Base-by-base conservation (phyloP, 768 basidiomycete genomes). In the Lactifluus volemus region DNA sequence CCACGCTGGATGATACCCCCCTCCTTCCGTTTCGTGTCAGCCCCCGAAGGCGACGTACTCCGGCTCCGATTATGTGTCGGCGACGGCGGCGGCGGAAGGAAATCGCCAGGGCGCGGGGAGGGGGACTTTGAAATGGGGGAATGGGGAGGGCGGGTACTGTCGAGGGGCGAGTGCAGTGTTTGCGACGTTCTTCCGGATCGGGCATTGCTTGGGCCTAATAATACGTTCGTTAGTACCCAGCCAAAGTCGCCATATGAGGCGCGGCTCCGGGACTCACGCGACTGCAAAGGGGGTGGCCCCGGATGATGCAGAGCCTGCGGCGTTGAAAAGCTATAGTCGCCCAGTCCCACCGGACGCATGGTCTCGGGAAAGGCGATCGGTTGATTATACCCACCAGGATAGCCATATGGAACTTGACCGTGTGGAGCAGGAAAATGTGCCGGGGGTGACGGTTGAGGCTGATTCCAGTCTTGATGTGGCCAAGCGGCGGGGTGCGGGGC, bases 261-360 rank as follows among this genome's bases (percentile, higher is more conserved):
- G 39, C 39, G 19, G 21, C 17, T 41, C 44, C 29, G 17, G 36
- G 11, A 62, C 61, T 58, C 51, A 62, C 61, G 51, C 39, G 61
- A 30, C 21, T 53, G 51, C 2, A 30, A 32, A n/a, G 56, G 51
- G 19, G 61, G 61, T 21, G 60, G 30, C 39, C 51, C 61, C 1
- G 51, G 56, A 44, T 38, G 48, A 10, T 49, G 39, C 25, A 53
- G 61, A 11, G 38, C 7, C 8, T 58, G 55, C 15, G 51, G 32
- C 51, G 38, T 49, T 17, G 61, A 1, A 19, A 25, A 53, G 10
- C 45, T 30, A 8, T 58, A 53, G 15, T 36, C 21, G 17, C 34
- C 38, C 14, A 36, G 21, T 39, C 34, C 55, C 15, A 5, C 17
- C 4, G 54, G 25, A 17, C 36, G 55, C 50, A 17, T 30, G 34